Evolutionary conservation across 805 yeast species (phyloP).

Genomic region (Starmera quercuum): DNA sequence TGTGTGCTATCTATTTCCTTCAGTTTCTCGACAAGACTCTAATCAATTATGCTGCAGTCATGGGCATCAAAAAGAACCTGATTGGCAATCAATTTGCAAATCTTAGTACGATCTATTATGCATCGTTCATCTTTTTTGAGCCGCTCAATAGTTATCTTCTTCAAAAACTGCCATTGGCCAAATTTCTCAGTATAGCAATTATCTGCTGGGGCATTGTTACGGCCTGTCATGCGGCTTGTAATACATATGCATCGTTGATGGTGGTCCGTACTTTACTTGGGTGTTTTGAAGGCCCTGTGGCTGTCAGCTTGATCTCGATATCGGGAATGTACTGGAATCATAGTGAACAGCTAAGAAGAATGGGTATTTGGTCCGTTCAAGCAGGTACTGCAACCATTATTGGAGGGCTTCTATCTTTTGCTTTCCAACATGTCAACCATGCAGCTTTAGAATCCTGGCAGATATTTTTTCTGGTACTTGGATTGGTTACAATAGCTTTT

Average conservation of each 20-base stretch:
- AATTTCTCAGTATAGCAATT: slow-evolving; percentile 35
- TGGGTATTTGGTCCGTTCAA: slow-evolving; percentile 47
- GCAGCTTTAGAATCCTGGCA: slow-evolving; percentile 43
- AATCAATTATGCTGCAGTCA: slow-evolving; percentile 52
- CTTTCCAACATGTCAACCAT: slow-evolving; percentile 41
- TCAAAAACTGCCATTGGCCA: slow-evolving; percentile 46
- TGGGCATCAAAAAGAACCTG: slow-evolving; percentile 49
- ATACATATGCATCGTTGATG: slow-evolving; percentile 44
- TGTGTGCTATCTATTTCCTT: slow-evolving; percentile 43
- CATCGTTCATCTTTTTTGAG: slow-evolving; percentile 42
- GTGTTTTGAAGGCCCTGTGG: slow-evolving; percentile 43
- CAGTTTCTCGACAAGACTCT: slow-evolving; percentile 50
- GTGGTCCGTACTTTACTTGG: slow-evolving; percentile 44
- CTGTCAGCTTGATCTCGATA: slow-evolving; percentile 45
- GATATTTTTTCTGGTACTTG: slow-evolving; percentile 47
- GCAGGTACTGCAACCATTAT: slow-evolving; percentile 41
- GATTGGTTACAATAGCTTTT: slow-evolving; percentile 39
- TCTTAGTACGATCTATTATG: slow-evolving; percentile 45
- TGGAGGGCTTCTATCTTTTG: slow-evolving; percentile 39
- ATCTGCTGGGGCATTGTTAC: slow-evolving; percentile 44
- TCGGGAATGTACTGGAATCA: slow-evolving; percentile 54
- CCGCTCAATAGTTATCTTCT: slow-evolving; percentile 37
- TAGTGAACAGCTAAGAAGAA: slow-evolving; percentile 42
- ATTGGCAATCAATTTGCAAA: slow-evolving; percentile 41
- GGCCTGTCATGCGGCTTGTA: slow-evolving; percentile 40